Evolutionary conservation across 306 rosid species (phyloP), one percentile per base, ranked within the genome.

Genomic region (Macrotyloma uniflorum): DNA sequence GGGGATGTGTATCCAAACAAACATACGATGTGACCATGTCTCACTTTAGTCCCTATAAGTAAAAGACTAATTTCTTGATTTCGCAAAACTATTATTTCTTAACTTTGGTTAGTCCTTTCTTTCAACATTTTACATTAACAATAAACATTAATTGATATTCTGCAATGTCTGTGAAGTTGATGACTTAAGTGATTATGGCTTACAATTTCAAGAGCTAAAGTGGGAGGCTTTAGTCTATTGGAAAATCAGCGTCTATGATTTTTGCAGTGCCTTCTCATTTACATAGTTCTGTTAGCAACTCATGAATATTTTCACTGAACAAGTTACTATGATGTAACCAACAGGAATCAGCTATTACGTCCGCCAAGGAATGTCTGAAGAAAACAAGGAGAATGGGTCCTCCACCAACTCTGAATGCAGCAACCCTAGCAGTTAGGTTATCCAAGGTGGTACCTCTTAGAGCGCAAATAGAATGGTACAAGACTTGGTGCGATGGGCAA

Each of bases 381-480:
- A 83, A 49, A 3, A 89, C 94, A n/a, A 90, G 91, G 72, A 73
- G 89, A 80, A 80, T 71, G 59, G 97, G 97, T 20, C 95, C 65
- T 30, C 83, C 83, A 30, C 98, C 97, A 8, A 79, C 43, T 78
- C 79, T 88, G 23, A 92, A 82, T 19, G 51, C 72, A 5, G 98
- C 98, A 3, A 79, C 74, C 50, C 85, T 90, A 22, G 92, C 98
- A 13, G 8, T 95, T 22, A 70, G 66, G 38, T 80, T 95, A 19
- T 79, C 98, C 24, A 87, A 85, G 82, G 55, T 86, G 22, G 75
- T 23, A 0, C 98, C 98, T 15, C 87, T 65, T 59, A 87, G 98
- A 47, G 96, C 97, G 22, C 78, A 95, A 76, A 83, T 95, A 58
- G 98, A 95, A 79, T 95, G 96, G 98, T 92, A 88, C 78, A 95